Evolutionary conservation across 2,329 filamentous ascomycete species (phyloP).

Genomic region (Trichophyton simii): DNA sequence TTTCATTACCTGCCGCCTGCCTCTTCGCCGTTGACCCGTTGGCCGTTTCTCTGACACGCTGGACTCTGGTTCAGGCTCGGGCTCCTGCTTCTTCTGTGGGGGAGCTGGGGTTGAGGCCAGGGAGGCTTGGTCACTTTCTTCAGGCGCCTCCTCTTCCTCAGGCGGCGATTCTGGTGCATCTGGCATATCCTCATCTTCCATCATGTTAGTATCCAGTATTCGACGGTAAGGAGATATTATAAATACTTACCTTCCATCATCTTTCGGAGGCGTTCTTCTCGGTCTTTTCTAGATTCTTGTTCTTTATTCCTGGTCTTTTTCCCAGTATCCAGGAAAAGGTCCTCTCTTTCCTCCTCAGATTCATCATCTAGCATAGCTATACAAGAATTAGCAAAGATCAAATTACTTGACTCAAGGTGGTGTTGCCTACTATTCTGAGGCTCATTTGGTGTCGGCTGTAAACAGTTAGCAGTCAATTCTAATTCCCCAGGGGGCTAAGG

Average conservation of each 20-base stretch:
- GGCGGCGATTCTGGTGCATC: conserved; percentile 33
- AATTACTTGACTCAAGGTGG: background rate
- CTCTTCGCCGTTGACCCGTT: conserved; percentile 53
- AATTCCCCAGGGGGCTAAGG: conserved; percentile 18
- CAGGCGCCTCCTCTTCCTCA: conserved; percentile 7
- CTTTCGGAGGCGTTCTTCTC: conserved; percentile 52
- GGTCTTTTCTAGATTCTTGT: conserved; percentile 42
- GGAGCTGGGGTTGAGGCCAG: background rate
- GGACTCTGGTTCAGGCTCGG: conserved; percentile 34
- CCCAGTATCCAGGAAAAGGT: conserved; percentile 34
- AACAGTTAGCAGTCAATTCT: conserved; percentile 6
- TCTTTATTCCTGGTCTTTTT: conserved; percentile 27
- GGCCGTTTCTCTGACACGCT: background rate
- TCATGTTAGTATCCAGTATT: background rate
- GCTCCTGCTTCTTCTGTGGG: conserved; percentile 20
- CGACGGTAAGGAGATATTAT: conserved; percentile 20
- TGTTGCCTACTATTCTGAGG: conserved; percentile 39
- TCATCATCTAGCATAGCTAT: conserved; percentile 39
- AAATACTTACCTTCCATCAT: conserved; percentile 65
- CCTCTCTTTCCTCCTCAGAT: conserved; percentile 45
- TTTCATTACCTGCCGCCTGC: conserved; percentile 68
- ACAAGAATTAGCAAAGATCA: background rate
- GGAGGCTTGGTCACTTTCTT: conserved; percentile 4
- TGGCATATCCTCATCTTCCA: conserved; percentile 44
- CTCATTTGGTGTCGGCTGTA: conserved; percentile 25